Percentiles rank a stretch among this genome's conserved stretches.
phyloP scores from a whole-genome alignment of 1,284 basidiomycete species.

The Golubevia pallescens region DNA sequence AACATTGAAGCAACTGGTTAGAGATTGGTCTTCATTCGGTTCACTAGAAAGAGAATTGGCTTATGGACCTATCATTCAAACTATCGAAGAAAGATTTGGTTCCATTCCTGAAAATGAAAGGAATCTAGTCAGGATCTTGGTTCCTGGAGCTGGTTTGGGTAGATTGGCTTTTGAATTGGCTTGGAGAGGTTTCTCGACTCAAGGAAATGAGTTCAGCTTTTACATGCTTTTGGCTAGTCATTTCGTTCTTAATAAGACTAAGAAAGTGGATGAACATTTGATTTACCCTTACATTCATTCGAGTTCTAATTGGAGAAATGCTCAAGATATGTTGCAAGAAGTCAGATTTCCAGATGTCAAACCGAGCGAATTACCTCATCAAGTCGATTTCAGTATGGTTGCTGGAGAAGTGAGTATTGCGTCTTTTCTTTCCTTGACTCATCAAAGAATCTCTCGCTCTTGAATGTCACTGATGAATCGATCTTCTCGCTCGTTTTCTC shows the following conservation, averaged over 20 bases:
- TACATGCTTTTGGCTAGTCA: constrained; percentile 53
- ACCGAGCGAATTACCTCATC: constrained; percentile 36
- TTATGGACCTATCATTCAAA: constrained; percentile 44
- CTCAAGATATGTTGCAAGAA: constrained; percentile 42
- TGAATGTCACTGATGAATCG: background rate
- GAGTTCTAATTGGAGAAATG: constrained; percentile 47
- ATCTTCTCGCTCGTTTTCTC: background rate
- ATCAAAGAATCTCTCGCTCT: background rate
- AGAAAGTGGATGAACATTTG: constrained; percentile 23
- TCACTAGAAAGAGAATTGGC: constrained; percentile 16
- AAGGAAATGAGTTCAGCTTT: constrained; percentile 63
- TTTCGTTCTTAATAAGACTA: constrained; percentile 56
- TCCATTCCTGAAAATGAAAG: constrained; percentile 23
- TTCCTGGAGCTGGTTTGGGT: constrained; percentile 57
- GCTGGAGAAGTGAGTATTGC: constrained; percentile 37
- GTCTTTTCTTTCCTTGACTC: background rate
- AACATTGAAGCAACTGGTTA: constrained; percentile 57
- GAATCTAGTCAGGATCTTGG: constrained; percentile 32
- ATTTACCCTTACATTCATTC: constrained; percentile 57
- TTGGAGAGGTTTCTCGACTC: constrained; percentile 37
- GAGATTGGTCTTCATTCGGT: constrained; percentile 48
- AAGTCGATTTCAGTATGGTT: constrained; percentile 59
- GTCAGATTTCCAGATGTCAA: constrained; percentile 53
- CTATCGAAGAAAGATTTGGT: constrained; percentile 25
- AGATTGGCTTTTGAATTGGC: constrained; percentile 56